Base-by-base conservation (phyloP, 805 yeast genomes). In the Candida sphagnicola region DNA sequence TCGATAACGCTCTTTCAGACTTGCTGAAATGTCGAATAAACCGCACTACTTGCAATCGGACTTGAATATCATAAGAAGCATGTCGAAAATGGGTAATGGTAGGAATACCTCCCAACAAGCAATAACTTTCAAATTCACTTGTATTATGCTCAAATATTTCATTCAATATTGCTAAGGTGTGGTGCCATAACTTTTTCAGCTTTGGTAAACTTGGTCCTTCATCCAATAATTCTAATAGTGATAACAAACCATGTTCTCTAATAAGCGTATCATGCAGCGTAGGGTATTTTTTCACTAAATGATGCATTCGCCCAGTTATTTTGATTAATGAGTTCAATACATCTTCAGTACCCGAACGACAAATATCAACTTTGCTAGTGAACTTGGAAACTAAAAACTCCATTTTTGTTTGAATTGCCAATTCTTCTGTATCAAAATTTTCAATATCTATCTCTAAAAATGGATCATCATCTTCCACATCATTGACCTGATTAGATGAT, bases 21-120 rank as follows among this genome's bases (percentile, higher is more conserved):
- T 50, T 45, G 17, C 54, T 46, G 17, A 70, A 57, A 13, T 52
- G 49, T 24, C 57, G 46, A 8, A 68, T 53, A 38, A 69, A 68
- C 26, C 50, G 46, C 6, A 61, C 65, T 12, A 68, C 73, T 43
- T 69, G 70, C 10, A 54, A 41, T 31, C 70, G 50, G 8, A 65
- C 59, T 10, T 46, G 49, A n/a, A 52, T 30, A 18, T 61, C 65
- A 38, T 54, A 62, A 1, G 62, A 47, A 14, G 50, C 50, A 28
- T 51, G 54, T 21, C 65, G 50, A 40, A 69, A 69, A 25, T 64
- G 67, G 2, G 67, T 65, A 8, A 68, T 51, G 23, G 56, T 44
- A 2, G 74, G 74, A 17, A 69, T 67, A 2, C 74, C 74, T 3
- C 74, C 74, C 18, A 69, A 45, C 26, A 69, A 51, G 31, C 72